Conservation (phyloP, 176 grass and related monocot species). For the Rhynchospora pubera region DNA sequence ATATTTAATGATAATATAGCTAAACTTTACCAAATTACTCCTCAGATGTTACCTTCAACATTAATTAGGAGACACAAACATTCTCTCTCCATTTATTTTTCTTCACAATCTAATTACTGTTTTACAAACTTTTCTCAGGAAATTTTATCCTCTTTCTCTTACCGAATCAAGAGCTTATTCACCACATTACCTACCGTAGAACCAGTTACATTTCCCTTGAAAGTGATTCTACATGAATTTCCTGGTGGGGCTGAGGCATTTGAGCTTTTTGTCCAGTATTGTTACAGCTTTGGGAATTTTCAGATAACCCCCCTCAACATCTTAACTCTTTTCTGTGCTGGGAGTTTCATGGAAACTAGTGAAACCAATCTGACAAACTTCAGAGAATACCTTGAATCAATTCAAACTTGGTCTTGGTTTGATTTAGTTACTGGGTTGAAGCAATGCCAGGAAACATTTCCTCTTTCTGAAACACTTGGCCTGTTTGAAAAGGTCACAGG, state of each 20-base stretch:
- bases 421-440: conserved; percentile 46
- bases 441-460: conserved; percentile 58
- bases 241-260: conserved; percentile 74
- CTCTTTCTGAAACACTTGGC: conserved; percentile 33
- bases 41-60: too few relatives aligned
- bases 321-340: conserved; percentile 51
- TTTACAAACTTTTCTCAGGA: conserved; percentile 49
- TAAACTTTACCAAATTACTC: background rate
- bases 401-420: conserved; percentile 81
- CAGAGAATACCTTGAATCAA: conserved; percentile 47
- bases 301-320: conserved; percentile 49
- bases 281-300: conserved; percentile 35
- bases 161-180: conserved; percentile 36
- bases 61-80: background rate
- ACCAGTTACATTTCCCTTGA: conserved; percentile 21
- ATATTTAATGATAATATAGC: conserved; percentile 10
- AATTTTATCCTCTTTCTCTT: conserved; percentile 50
- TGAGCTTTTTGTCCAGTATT: conserved; percentile 72
- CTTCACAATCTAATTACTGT: conserved; percentile 7
- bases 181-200: conserved; percentile 15
- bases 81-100: background rate
- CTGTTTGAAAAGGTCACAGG: conserved; percentile 42
- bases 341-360: conserved; percentile 68
- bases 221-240: conserved; percentile 48
- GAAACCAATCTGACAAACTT: conserved; percentile 40